phyloP scores from a whole-genome alignment of 192 early-diverging fungal genomes.

The Rhizophagus prolifer region DNA sequence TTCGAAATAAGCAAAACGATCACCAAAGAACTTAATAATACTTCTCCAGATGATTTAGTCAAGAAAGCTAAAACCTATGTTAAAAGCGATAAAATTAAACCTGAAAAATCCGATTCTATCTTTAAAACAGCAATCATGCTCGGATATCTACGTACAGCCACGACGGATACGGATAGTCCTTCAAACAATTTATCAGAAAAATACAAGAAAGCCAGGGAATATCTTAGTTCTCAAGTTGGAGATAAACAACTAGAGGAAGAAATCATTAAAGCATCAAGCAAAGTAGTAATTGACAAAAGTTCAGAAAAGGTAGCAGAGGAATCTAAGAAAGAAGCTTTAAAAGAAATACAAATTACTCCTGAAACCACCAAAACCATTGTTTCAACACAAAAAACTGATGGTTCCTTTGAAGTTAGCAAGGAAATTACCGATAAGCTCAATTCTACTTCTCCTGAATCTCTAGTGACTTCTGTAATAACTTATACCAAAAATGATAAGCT shows the following conservation, averaged over 20 bases:
- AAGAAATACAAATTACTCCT: not conserved
- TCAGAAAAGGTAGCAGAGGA: not conserved
- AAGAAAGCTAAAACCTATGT: not conserved
- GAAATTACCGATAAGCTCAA: not conserved
- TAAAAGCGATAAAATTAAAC: not conserved
- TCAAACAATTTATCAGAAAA: not conserved
- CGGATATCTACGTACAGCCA: not conserved
- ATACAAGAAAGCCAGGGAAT: not conserved
- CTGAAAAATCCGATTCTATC: not conserved
- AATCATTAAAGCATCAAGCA: not conserved
- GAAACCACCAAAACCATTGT: not conserved
- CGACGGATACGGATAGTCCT: not conserved
- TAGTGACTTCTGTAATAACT: not conserved
- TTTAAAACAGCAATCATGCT: constrained; percentile 12
- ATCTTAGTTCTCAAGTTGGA: constrained; percentile 9
- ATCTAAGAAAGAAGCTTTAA: constrained; percentile 3
- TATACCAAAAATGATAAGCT: not conserved
- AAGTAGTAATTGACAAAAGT: constrained; percentile 7
- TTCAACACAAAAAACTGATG: constrained; percentile 3
- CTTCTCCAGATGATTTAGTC: not conserved
- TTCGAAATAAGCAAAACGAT: not conserved
- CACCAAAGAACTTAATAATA: not conserved
- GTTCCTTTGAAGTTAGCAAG: not conserved
- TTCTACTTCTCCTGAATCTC: not conserved
- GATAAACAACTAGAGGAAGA: constrained; percentile 11